Evolutionary conservation across 139 green algal genomes (phyloP), one percentile per base, ranked within the genome.

Genomic region (Volvox reticuliferus): DNA sequence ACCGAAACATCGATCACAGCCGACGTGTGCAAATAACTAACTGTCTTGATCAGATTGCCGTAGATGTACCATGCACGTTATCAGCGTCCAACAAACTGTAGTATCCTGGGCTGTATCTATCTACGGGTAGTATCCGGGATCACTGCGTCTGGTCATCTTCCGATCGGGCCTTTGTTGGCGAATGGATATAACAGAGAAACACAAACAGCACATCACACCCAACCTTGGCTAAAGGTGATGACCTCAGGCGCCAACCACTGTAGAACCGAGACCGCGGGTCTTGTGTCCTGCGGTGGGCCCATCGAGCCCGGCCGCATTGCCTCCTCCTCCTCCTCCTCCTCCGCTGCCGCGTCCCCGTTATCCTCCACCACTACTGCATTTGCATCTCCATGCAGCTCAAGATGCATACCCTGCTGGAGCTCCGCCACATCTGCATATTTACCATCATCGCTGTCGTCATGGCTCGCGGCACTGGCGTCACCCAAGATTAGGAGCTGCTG

Each of bases 201-300:
- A n/a, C n/a, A n/a, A n/a, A n/a, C 65, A 24, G 24, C 12, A 73
- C 21, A 16, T 12, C 65, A 73, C 6, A 73, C 18, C 71, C 67
- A 32, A 91, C 87, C 55, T 26, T 73, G 61, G 87, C 87, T 86
- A 55, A 91, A 79, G 33, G 12, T 37, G 76, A 91, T 67, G 21
- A 86, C 26, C 62, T 81, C 22, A 16, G 87, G 61, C 1, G 76
- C 76, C 76, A 91, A 55, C 87, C 87, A 91, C 76, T 79, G 76
- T 62, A 86, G 87, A 61, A 79, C 76, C 55, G 76, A 65, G 61
- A 91, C 87, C 21, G 50, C 86, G 44, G 32, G 44, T 61, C 73
- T 32, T 24, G 2, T 6, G 33, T 83, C 68, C 61, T 79, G 86
- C 2, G n/a, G n/a, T n/a, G 69, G 67, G 12, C 37, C 86, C n/a